Conservation (phyloP, 1,284 basidiomycete genomes). For the Ceratobasidium theobromae region DNA sequence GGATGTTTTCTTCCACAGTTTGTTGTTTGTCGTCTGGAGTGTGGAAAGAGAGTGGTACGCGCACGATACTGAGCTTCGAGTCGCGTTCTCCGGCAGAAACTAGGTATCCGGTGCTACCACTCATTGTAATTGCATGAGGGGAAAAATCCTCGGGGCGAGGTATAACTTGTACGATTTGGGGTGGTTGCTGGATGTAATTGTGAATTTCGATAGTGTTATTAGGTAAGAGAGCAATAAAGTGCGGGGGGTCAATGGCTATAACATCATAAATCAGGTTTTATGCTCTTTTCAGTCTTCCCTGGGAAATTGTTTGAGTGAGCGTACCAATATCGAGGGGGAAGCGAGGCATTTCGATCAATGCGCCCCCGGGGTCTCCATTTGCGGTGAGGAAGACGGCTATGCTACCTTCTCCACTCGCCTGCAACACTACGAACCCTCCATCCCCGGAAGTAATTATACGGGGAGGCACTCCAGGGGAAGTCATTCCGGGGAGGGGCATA, state of each 20-base stretch:
- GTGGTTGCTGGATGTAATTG: slow-evolving; percentile 61
- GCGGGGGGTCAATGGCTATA: slow-evolving; percentile 78
- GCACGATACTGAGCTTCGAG: slow-evolving; percentile 26
- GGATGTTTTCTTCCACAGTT: not conserved
- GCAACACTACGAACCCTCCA: slow-evolving; percentile 5
- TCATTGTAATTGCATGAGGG: slow-evolving; percentile 33
- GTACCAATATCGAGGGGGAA: slow-evolving; percentile 77
- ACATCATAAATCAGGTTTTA: not conserved
- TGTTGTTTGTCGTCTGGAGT: not conserved
- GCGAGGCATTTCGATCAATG: slow-evolving; percentile 80
- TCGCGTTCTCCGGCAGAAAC: slow-evolving; percentile 33
- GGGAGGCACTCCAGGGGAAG: slow-evolving; percentile 62
- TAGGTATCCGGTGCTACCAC: slow-evolving; percentile 28
- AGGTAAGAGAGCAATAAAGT: slow-evolving; percentile 73
- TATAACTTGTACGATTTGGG: slow-evolving; percentile 72
- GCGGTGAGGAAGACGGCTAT: slow-evolving; percentile 53
- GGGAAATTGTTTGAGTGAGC: not conserved
- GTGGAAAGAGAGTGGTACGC: slow-evolving; percentile 22
- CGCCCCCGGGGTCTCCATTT: slow-evolving; percentile 83
- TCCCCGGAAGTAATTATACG: slow-evolving; percentile 36
- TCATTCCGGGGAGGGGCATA: slow-evolving; percentile 51
- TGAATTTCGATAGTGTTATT: slow-evolving; percentile 82
- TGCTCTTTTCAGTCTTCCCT: slow-evolving; percentile 5
- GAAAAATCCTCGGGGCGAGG: slow-evolving; percentile 48
- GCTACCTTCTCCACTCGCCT: slow-evolving; percentile 24